phyloP scores from a whole-genome alignment of 2,329 filamentous ascomycete species.

The Pseudocercospora cruenta region DNA sequence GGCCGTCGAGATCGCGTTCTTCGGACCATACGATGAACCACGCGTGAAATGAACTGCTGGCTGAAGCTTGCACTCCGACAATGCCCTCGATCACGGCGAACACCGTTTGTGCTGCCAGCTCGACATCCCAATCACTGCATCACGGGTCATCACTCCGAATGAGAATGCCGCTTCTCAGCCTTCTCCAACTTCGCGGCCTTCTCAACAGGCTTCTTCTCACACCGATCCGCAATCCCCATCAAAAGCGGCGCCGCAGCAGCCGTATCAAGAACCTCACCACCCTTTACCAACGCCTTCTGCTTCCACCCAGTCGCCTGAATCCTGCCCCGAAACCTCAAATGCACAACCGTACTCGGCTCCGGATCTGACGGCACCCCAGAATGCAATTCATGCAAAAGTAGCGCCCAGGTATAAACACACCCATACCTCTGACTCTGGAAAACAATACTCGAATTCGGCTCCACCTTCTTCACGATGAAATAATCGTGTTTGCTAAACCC shows the following conservation, averaged over 20 bases:
- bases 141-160: neutral
- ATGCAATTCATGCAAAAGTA: conserved; percentile 26
- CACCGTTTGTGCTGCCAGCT: neutral
- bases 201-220: conserved; percentile 17
- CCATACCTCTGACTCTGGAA: conserved; percentile 26
- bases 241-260: conserved; percentile 27
- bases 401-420: conserved; percentile 24
- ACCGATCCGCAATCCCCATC: conserved; percentile 26
- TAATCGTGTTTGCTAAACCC: conserved; percentile 27
- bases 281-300: conserved; percentile 20
- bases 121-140: neutral
- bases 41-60: conserved; percentile 9
- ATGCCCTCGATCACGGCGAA: neutral
- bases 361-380: neutral
- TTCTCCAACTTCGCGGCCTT: conserved; percentile 9
- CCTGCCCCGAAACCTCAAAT: conserved; percentile 27
- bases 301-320: conserved; percentile 27
- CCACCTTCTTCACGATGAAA: conserved; percentile 25
- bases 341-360: conserved; percentile 22
- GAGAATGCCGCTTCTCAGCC: neutral
- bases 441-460: conserved; percentile 18
- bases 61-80: neutral
- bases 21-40: conserved; percentile 31
- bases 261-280: conserved; percentile 25
- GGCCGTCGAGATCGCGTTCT: conserved; percentile 28